phyloP scores from a whole-genome alignment of 116 monocot genomes.

The Cymodocea nodosa region DNA sequence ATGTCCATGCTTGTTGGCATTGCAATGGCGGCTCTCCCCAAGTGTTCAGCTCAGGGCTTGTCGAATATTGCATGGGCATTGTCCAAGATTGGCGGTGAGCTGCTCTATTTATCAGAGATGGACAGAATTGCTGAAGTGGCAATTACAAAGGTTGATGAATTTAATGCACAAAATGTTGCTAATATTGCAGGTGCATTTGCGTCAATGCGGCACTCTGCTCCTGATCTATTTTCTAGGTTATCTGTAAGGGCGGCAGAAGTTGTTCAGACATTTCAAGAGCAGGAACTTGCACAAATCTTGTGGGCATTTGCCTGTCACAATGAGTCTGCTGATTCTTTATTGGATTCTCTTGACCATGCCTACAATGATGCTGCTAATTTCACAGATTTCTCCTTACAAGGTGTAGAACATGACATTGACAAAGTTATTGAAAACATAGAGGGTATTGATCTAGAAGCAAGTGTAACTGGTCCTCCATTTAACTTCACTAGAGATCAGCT shows the following conservation, averaged over 20 bases:
- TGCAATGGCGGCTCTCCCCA: conserved; percentile 71
- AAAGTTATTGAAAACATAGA: conserved; percentile 4
- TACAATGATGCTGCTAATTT: conserved; percentile 19
- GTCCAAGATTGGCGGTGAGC: conserved; percentile 89
- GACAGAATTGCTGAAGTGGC: conserved; percentile 93
- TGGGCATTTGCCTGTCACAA: conserved; percentile 93
- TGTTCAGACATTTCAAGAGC: conserved; percentile 49
- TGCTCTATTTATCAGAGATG: conserved; percentile 90
- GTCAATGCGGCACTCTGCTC: conserved; percentile 80
- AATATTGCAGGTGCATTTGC: conserved; percentile 89
- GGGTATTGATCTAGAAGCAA: conserved; percentile 9
- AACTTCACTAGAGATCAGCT: conserved; percentile 75
- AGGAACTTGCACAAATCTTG: conserved; percentile 75
- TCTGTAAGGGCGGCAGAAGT: conserved; percentile 56
- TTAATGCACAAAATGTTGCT: conserved; percentile 94
- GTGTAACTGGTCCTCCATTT: conserved; percentile 5
- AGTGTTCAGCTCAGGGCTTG: conserved; percentile 84
- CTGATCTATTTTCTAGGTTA: conserved; percentile 47
- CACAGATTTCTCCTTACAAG: conserved; percentile 8
- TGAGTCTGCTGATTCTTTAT: conserved; percentile 45
- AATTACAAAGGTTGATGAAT: conserved; percentile 43
- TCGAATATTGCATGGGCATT: conserved; percentile 96
- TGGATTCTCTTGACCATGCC: conserved; percentile 55
- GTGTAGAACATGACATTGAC: conserved; percentile 4
- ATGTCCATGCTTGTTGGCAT: conserved; percentile 98